Conservation (phyloP, 148 eudicot genomes). For the Mesembryanthemum crystallinum region DNA sequence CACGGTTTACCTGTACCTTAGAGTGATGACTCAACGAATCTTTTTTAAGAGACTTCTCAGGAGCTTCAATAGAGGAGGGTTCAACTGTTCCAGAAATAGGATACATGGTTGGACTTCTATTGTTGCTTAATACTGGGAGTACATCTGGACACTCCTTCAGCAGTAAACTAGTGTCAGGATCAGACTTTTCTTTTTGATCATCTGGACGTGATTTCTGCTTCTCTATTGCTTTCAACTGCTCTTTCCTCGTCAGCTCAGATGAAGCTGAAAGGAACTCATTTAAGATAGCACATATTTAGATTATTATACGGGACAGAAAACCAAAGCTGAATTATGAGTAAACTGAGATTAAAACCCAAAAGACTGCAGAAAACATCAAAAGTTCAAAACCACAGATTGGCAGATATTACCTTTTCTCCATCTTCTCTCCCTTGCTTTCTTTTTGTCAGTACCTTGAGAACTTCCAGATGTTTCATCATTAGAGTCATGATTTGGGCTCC, state of each 20-base stretch:
- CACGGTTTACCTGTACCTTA: slow-evolving; percentile 22
- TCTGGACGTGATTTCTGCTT: slow-evolving; percentile 3
- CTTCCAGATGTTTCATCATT: slow-evolving; percentile 15
- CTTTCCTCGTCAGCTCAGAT: neutral
- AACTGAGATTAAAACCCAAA: neutral
- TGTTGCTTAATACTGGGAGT: slow-evolving; percentile 9
- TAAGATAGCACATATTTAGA: slow-evolving; percentile 7
- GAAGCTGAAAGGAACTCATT: slow-evolving; percentile 18
- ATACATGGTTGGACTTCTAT: slow-evolving; percentile 10
- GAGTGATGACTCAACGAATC: slow-evolving; percentile 11
- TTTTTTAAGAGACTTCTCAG: slow-evolving; percentile 20
- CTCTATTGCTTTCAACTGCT: slow-evolving; percentile 8
- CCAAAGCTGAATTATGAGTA: slow-evolving; percentile 1
- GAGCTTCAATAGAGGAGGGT: slow-evolving; percentile 8
- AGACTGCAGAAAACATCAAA: neutral
- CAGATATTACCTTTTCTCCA: slow-evolving; percentile 28
- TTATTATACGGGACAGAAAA: neutral
- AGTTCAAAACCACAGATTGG: neutral
- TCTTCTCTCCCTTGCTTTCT: slow-evolving; percentile 20
- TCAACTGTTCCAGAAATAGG: slow-evolving; percentile 23
- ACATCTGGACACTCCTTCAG: slow-evolving; percentile 16
- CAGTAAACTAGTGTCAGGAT: slow-evolving; percentile 9
- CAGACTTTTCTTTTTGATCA: slow-evolving; percentile 4
- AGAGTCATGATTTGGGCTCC: neutral
- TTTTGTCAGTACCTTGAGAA: slow-evolving; percentile 18